A percentile compares a stretch with the other conserved stretches of the same genome.
These are phyloP conservation scores for Talaromyces pinophilus DNA, from an alignment of 2,329 filamentous ascomycete genomes.

Conservation along the genomic window DNA sequence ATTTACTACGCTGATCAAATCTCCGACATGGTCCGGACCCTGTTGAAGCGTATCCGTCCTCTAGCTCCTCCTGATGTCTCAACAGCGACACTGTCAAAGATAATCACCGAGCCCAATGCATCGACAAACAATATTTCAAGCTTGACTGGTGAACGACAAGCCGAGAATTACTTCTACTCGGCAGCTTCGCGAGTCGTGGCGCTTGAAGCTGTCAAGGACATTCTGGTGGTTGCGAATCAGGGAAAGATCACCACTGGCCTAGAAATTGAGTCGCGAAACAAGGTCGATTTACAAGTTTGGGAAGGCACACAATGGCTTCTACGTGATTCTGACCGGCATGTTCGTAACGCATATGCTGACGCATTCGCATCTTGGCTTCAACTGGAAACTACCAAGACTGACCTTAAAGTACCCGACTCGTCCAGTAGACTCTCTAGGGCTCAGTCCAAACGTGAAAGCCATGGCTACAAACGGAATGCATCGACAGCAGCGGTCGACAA, in stretches of 20 bases:
- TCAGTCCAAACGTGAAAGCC: slow-evolving; percentile 46
- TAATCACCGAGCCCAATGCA: slow-evolving; percentile 51
- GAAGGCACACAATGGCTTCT: slow-evolving; percentile 95
- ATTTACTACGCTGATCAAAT: slow-evolving; percentile 97
- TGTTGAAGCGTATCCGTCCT: slow-evolving; percentile 77
- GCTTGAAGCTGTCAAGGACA: slow-evolving; percentile 76
- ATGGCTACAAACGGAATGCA: slow-evolving; percentile 57
- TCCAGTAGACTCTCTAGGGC: slow-evolving; percentile 49
- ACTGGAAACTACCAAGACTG: slow-evolving; percentile 69
- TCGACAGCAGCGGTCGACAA: slow-evolving; percentile 68
- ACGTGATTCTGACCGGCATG: slow-evolving; percentile 72
- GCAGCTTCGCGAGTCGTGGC: slow-evolving; percentile 64
- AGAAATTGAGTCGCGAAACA: slow-evolving; percentile 68
- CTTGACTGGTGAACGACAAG: slow-evolving; percentile 55
- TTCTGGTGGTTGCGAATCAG: slow-evolving; percentile 77
- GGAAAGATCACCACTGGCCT: slow-evolving; percentile 59
- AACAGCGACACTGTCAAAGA: slow-evolving; percentile 47
- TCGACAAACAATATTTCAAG: slow-evolving; percentile 45
- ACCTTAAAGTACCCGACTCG: slow-evolving; percentile 65
- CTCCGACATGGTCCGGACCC: slow-evolving; percentile 84
- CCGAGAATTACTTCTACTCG: slow-evolving; percentile 64
- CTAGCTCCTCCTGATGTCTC: slow-evolving; percentile 48
- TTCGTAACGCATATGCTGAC: slow-evolving; percentile 83
- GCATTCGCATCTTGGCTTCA: slow-evolving; percentile 82
- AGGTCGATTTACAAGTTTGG: slow-evolving; percentile 81